Evolutionary conservation across 108 stramenopile species (phyloP), one percentile per base, ranked within the genome.

Genomic region (Pseudonitzschia multistriata): DNA sequence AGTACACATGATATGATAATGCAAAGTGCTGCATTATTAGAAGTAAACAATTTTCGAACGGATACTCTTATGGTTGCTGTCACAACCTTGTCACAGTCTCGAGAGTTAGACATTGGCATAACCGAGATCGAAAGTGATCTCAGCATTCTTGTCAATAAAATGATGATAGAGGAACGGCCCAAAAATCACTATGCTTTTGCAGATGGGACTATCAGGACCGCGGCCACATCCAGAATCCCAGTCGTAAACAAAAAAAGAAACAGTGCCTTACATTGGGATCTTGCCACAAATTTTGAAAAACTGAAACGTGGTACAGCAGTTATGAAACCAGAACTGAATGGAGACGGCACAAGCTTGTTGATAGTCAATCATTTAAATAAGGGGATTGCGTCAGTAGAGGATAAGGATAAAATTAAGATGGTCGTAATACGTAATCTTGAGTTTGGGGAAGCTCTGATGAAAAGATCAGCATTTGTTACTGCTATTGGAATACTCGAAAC

Each of bases 11-110:
- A 62, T 10, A 3, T 72, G 62, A 31, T 64, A 50, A 19, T 72
- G 1, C 39, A 64, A 40, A 40, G 62, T 39, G 71, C 71, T 10
- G 62, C 50, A 5, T 39, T 72, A 3, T 13, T 72, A 33, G 71
- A 61, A 5, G 21, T 29, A 28, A 37, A 47, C 25, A 39, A 22
- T 27, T 72, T 63, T 30, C 30, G 35, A 15, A 53, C 36, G 14
- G 34, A 72, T 3, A 19, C 24, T 5, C 36, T 72, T 7, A 15
- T 47, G 42, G 63, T 47, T 34, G 42, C 63, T 28, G 24, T 47
- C 22, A 15, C 3, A 39, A 29, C 42, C 39, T 22, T 42, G 37
- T 10, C 22, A 19, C 8, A 22, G 10, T 64, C 63, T 27, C 42
- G 6, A 25, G 29, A 40, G n/a, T 7, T 31, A 27, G 42, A 47